Conservation (phyloP, 2,329 filamentous ascomycete genomes). For the Hypoxylon sp. region DNA sequence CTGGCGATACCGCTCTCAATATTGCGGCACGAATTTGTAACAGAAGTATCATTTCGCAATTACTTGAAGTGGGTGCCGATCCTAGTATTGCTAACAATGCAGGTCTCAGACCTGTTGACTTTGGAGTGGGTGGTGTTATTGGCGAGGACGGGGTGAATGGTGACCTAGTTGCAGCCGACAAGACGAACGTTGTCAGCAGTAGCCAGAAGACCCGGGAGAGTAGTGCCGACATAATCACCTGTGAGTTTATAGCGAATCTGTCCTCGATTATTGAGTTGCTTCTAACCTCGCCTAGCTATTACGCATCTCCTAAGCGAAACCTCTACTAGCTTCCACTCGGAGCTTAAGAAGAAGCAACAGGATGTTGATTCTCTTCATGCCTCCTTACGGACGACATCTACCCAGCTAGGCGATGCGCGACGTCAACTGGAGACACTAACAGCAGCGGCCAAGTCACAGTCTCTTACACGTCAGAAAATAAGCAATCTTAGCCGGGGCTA, state of each 20-base stretch:
- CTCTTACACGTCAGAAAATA: conserved; percentile 79
- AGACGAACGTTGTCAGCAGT: conserved; percentile 61
- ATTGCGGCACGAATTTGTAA: conserved; percentile 95
- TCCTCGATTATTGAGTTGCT: neutral
- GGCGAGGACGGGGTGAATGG: conserved; percentile 62
- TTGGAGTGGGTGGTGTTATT: conserved; percentile 84
- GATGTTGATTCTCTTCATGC: conserved; percentile 86
- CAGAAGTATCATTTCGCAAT: conserved; percentile 93
- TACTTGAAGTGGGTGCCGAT: conserved; percentile 94
- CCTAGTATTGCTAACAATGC: conserved; percentile 92
- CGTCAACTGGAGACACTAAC: conserved; percentile 80
- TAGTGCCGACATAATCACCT: conserved; percentile 83
- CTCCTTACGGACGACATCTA: conserved; percentile 84
- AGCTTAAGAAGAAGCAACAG: conserved; percentile 86
- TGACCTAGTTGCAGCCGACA: conserved; percentile 57
- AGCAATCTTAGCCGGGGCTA: conserved; percentile 82
- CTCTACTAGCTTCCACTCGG: conserved; percentile 82
- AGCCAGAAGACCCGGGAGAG: conserved; percentile 76
- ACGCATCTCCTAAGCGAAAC: conserved; percentile 86
- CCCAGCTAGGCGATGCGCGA: conserved; percentile 82
- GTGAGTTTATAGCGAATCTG: conserved; percentile 66
- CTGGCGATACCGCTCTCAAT: conserved; percentile 94
- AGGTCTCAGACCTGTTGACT: conserved; percentile 90
- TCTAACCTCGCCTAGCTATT: conserved; percentile 73
- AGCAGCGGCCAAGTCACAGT: conserved; percentile 73